Evolutionary conservation across 225 moss, liverwort and hornwort genomes (phyloP), one percentile per base, ranked within the genome.

Genomic region (Lunularia cruciata): DNA sequence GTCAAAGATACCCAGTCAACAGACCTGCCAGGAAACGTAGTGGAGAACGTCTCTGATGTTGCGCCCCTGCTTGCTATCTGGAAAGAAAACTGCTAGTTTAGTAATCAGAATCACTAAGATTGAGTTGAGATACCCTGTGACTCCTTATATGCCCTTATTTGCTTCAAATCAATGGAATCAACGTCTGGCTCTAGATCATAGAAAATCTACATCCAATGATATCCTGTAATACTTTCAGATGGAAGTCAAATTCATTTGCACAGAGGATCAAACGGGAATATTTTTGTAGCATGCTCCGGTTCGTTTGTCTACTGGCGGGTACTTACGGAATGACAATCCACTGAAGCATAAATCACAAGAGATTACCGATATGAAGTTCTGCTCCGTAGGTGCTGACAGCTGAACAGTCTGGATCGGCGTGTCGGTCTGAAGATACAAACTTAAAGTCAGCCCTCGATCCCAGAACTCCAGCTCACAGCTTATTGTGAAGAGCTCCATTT

Each of bases 381-480:
- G 69, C 7, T 33, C 36, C 31, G 64, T 64, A 16, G 62, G 62
- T 8, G 47, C 58, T 33, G 73, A 55, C 27, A 57, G 69, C 47
- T 57, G 73, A 59, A 28, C 33, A 13, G 31, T 70, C n/a, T n/a
- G 43, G 12, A 47, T 22, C n/a, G 34, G 48, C 35, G 20, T 57
- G 6, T 47, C 59, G 52, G 65, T 75, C 80, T 80, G 80, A 57
- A 57, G 62, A 76, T 67, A 67, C 79, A 72, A 79, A 47, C 49
- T 37, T 40, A 37, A 14, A 31, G 68, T 80, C 80, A 79, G 79
- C 60, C 40, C 37, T 23, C 30, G 6, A 16, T 60, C 26, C 32
- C n/a, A n/a, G 26, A 45, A 37, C 25, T 45, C 5, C 20, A 7
- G 28, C 26, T 26, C 8, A 15, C 31, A 37, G 47, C n/a, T 1